Percentiles rank a stretch among this genome's conserved stretches.
Conservation (phyloP, 176 grass and related monocot genomes). For the Alloteropsis semialata region DNA sequence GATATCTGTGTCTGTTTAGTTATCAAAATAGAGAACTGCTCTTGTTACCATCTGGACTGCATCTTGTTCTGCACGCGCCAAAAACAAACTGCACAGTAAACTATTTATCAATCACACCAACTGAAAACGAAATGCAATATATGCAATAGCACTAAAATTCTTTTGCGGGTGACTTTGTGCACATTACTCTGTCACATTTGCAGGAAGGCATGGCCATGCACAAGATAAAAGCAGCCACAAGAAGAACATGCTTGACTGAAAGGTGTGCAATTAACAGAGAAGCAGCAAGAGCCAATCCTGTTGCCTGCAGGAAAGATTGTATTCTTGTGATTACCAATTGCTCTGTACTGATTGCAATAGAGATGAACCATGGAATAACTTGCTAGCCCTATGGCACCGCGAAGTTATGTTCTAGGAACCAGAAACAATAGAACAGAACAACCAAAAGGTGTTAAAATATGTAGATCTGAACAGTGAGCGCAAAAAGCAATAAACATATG, state of each 20-base stretch:
- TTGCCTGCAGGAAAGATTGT: not conserved
- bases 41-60: not conserved
- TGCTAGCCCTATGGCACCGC: not conserved
- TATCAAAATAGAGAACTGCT: constrained; percentile 1
- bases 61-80: constrained; percentile 5
- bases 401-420: too few relatives aligned
- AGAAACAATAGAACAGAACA: too few relatives aligned
- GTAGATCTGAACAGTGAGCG: too few relatives aligned
- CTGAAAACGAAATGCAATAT: too few relatives aligned
- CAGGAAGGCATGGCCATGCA: not conserved
- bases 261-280: not conserved
- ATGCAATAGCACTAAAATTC: too few relatives aligned
- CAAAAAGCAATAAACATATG: too few relatives aligned
- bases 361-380: not conserved
- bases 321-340: not conserved
- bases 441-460: too few relatives aligned
- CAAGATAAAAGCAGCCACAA: not conserved
- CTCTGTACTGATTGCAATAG: not conserved
- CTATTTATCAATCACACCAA: too few relatives aligned
- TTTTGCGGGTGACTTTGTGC: too few relatives aligned
- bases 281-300: not conserved
- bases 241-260: not conserved
- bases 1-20: not conserved
- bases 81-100: too few relatives aligned
- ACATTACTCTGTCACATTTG: not conserved